These are phyloP conservation scores for Fusarium xylarioides DNA, from an alignment of 2,329 filamentous ascomycete species.

Conservation along the genomic window DNA sequence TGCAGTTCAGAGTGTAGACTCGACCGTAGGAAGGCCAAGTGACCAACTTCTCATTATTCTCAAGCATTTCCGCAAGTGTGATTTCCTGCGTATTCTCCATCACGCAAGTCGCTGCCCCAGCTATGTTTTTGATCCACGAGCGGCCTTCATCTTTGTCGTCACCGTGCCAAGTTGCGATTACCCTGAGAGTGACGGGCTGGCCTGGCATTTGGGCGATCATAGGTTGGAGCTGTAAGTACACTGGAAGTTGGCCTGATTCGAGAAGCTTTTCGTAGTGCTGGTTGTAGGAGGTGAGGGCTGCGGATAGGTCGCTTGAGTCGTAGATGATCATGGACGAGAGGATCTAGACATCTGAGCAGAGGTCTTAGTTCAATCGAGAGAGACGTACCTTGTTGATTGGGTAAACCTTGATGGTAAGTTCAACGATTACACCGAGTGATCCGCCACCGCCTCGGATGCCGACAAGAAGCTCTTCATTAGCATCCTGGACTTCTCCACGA, in stretches of 20 bases:
- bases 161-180: not conserved
- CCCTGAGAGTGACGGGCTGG: not conserved
- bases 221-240: not conserved
- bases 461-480: not conserved
- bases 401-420: not conserved
- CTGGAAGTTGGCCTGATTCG: rapidly evolving
- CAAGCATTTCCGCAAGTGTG: not conserved
- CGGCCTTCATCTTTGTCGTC: not conserved
- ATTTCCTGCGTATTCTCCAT: not conserved
- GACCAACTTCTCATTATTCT: not conserved
- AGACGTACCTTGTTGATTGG: not conserved
- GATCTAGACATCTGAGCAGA: not conserved
- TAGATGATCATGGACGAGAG: not conserved
- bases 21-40: not conserved
- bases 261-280: not conserved
- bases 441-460: conserved; percentile 17
- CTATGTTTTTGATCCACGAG: not conserved
- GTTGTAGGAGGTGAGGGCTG: not conserved
- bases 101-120: not conserved
- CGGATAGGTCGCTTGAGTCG: not conserved
- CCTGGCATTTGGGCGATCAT: not conserved
- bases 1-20: not conserved
- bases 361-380: rapidly evolving
- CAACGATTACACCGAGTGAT: conserved; percentile 1
- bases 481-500: not conserved